Conservation (phyloP, 2,329 filamentous ascomycete species). For the Neonectria ditissima region DNA sequence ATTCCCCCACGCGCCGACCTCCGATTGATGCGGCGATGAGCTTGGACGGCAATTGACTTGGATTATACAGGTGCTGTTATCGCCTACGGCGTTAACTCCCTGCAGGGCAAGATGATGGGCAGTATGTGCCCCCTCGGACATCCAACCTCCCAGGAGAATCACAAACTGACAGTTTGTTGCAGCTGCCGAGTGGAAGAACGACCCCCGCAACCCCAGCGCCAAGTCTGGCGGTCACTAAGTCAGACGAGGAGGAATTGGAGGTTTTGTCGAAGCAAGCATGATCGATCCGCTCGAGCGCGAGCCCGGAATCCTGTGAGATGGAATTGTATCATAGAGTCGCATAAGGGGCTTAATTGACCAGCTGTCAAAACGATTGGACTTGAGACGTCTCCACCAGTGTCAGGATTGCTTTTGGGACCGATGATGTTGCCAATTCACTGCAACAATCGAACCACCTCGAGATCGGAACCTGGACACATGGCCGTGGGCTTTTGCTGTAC, state of each 20-base stretch:
- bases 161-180: constrained; percentile 43
- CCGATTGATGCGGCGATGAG: constrained; percentile 38
- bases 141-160: not conserved
- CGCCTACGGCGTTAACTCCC: constrained; percentile 90
- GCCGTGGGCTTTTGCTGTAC: not conserved
- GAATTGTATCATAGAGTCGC: constrained; percentile 59
- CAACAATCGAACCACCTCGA: constrained; percentile 11
- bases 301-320: constrained; percentile 43
- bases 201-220: constrained; percentile 84
- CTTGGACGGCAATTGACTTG: constrained; percentile 43
- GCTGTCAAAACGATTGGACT: constrained; percentile 39
- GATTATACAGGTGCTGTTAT: constrained; percentile 77
- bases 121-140: constrained; percentile 63
- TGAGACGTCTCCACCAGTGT: constrained; percentile 17
- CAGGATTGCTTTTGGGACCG: not conserved
- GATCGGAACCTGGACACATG: constrained; percentile 1
- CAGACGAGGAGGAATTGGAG: constrained; percentile 35
- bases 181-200: constrained; percentile 98
- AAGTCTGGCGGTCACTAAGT: constrained; percentile 62
- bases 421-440: constrained; percentile 12
- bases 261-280: constrained; percentile 43
- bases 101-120: constrained; percentile 80
- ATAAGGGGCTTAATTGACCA: constrained; percentile 51
- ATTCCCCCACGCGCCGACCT: constrained; percentile 19
- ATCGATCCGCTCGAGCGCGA: constrained; percentile 44